phyloP scores from a whole-genome alignment of 2,329 filamentous ascomycete species.

The Pseudogymnoascus pannorum region DNA sequence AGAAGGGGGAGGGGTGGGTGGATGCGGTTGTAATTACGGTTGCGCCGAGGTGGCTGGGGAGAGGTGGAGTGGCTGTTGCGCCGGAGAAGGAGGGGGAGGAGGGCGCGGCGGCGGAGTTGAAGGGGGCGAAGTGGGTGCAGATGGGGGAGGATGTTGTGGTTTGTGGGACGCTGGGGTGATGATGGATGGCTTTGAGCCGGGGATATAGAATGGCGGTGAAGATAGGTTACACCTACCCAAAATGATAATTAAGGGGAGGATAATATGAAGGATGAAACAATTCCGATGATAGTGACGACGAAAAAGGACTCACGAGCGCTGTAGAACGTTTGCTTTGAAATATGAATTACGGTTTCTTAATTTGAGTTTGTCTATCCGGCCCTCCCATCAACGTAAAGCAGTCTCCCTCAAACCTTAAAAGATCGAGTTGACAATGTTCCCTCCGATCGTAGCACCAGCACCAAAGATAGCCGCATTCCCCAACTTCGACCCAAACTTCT shows the following conservation, averaged over 20 bases:
- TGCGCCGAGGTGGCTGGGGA: conserved; percentile 80
- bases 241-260: not conserved
- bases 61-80: conserved; percentile 69
- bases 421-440: conserved; percentile 84
- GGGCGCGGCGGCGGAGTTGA: not conserved
- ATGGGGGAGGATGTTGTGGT: not conserved
- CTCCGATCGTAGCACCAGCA: conserved; percentile 83
- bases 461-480: conserved; percentile 82
- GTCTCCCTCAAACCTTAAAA: conserved; percentile 46
- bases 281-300: not conserved
- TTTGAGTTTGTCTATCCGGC: not conserved
- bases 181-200: not conserved
- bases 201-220: not conserved
- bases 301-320: not conserved
- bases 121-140: not conserved
- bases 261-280: not conserved
- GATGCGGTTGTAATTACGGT: conserved; percentile 81
- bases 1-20: conserved; percentile 53
- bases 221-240: not conserved
- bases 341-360: not conserved
- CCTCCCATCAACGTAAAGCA: not conserved
- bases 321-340: not conserved
- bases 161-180: not conserved
- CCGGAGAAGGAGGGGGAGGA: conserved; percentile 35
- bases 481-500: conserved; percentile 95